Base-by-base conservation (phyloP, 495 filamentous ascomycete species). In the Hyaloscypha variabilis region DNA sequence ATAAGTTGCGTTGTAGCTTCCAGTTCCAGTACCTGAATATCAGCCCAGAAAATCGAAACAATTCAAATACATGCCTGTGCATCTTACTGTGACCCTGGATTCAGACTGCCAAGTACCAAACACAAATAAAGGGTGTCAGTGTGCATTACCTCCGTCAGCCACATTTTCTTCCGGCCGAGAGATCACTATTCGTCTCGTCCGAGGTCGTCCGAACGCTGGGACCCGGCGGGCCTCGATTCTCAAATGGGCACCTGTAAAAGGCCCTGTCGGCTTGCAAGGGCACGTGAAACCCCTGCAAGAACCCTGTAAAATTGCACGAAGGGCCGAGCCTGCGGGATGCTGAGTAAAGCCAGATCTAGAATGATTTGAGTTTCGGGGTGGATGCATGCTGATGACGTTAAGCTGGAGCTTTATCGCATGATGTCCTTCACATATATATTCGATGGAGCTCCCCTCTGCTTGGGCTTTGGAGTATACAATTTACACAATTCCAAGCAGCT, bases 21-120 rank as follows among this genome's bases (percentile, higher is more conserved):
- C 17, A n/a, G 21, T 17, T 54, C 51, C 51, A 25, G 51, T 54
- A 25, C 23, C 25, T 24, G 19, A 54, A 54, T 25, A 54, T 46
- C 39, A 46, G 39, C 39, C 39, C 39, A 54, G 21, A 54, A 34
- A 54, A 54, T 54, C 51, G 19, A 54, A 25, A 2, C 3, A 54
- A 54, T 54, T 28, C 51, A 54, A 54, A 54, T 54, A 54, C 25
- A 54, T 54, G 5, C 51, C 51, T 54, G 51, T 19, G 39, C 17
- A 19, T 14, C 39, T 17, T 46, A 17, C 39, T 17, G 39, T 46
- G 39, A 46, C 39, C 39, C 2, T 34, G 39, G 4, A 46, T 17
- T 17, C 39, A 46, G 13, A 46, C 17, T 17, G 39, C 39, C 39
- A 17, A 17, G 39, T 17, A 46, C 4, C 31, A 19, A 46, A 46